These are phyloP conservation scores for Aspergillus hortae DNA, from an alignment of 2,329 filamentous ascomycete genomes.

Conservation along the genomic window DNA sequence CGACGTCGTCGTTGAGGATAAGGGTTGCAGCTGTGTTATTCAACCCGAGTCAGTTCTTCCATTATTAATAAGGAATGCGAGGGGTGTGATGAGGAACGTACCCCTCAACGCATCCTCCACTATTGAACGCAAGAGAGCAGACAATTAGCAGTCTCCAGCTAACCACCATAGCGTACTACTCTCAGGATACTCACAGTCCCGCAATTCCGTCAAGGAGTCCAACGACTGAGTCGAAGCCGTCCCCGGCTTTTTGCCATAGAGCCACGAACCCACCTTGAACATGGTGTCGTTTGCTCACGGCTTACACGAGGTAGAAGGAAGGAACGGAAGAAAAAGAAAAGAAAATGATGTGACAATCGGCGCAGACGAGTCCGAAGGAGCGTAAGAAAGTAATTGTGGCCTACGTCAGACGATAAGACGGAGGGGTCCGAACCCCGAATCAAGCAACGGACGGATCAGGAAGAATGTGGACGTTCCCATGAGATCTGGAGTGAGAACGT, in stretches of 20 bases:
- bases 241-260: constrained; percentile 41
- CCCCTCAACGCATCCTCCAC: constrained; percentile 44
- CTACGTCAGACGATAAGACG: constrained; percentile 11
- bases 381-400: not conserved
- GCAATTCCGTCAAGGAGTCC: constrained; percentile 56
- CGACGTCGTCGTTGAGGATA: constrained; percentile 88
- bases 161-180: constrained; percentile 8
- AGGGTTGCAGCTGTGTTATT: constrained; percentile 55
- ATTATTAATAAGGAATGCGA: constrained; percentile 1
- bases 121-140: constrained; percentile 11
- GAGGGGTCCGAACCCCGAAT: constrained; percentile 14
- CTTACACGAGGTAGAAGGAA: not conserved
- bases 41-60: constrained; percentile 5
- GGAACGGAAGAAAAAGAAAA: not conserved
- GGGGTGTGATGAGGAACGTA: constrained; percentile 19
- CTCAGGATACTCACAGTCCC: constrained; percentile 39
- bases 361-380: not conserved
- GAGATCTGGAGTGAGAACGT: constrained; percentile 11
- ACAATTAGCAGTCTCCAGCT: constrained; percentile 18
- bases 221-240: constrained; percentile 52
- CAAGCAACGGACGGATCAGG: constrained; percentile 20
- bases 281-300: constrained; percentile 20
- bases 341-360: not conserved
- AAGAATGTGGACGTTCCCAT: constrained; percentile 26
- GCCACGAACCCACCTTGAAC: constrained; percentile 43